Base-by-base conservation (phyloP, 345 rosid species). In the Kernera saxatilis region DNA sequence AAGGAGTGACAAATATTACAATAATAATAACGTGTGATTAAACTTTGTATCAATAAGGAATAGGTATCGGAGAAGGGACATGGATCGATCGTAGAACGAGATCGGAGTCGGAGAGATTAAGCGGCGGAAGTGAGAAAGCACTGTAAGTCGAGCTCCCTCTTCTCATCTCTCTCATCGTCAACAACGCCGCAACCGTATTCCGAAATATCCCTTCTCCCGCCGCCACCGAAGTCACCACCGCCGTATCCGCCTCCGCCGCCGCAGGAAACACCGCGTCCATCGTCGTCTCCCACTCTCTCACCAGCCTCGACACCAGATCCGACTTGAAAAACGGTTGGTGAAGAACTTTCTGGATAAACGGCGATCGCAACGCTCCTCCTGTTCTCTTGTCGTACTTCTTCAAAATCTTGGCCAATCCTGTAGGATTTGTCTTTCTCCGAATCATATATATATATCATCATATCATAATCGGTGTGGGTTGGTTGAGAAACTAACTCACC, bases 301-400 rank as follows among this genome's bases (percentile, higher is more conserved):
- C 86, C 2, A 93, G 82, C 79, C 86, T 85, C 2, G 97, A 87
- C 0, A 93, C 75, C 2, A 86, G 80, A 73, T 93, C 98, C 0
- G 92, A 90, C 0, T 83, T 90, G 79, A 93, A 90, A 70, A 90
- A 90, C 0, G 97, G 96, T 12, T 93, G 92, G 54, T 65, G 69
- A 57, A 87, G 23, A 68, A 90, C 97, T 41, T 81, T 86, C 40
- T 88, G 89, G 2, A 93, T 90, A 73, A 84, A 90, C 6, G 87
- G 79, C 58, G 82, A 73, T 40, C 97, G 77, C 63, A 93, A 30
- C 30, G 81, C 46, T 1, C 86, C 82, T 5, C 96, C 82, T 0
- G 83, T 93, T 78, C 82, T 73, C 84, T 90, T 93, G 78, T 93
- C 98, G 41, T 88, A 93, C 70, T 93, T 93, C 86, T 93, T 93